Conservation (phyloP, 2,329 filamentous ascomycete genomes). For the Monosporascus cannonballus region DNA sequence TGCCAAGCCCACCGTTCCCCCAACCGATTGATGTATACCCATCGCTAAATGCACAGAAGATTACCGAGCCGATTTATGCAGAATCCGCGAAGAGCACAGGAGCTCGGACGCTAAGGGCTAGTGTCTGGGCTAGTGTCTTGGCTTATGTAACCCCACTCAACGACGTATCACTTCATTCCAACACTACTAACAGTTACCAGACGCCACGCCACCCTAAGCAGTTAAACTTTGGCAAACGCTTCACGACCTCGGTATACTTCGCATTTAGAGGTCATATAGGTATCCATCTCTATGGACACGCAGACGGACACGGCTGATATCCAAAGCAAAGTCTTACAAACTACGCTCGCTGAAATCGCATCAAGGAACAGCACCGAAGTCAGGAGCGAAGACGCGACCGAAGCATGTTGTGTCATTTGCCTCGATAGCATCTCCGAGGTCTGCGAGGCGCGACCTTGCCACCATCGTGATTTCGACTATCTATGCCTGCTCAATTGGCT, state of each 20-base stretch:
- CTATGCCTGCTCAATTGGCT: slow-evolving; percentile 80
- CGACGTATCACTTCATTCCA: no score
- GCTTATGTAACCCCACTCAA: no score
- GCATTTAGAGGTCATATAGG: background rate
- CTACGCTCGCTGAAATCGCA: slow-evolving; percentile 36
- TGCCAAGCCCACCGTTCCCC: no score
- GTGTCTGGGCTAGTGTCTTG: no score
- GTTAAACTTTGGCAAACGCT: no score
- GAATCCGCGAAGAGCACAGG: background rate
- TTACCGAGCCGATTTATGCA: background rate
- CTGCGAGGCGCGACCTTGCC: slow-evolving; percentile 69
- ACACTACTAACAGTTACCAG: no score
- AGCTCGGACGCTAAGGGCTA: no score
- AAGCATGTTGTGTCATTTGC: slow-evolving; percentile 76
- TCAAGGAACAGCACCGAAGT: slow-evolving; percentile 24
- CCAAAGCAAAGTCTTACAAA: slow-evolving; percentile 35
- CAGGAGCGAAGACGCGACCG: slow-evolving; percentile 20
- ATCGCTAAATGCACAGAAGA: no score
- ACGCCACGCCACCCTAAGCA: no score
- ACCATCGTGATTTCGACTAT: slow-evolving; percentile 78
- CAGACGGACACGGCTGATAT: slow-evolving; percentile 28
- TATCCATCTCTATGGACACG: slow-evolving; percentile 23
- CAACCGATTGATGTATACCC: no score
- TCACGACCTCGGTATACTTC: no score
- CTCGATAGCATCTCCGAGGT: slow-evolving; percentile 68